Evolutionary conservation across 1,284 basidiomycete genomes (phyloP), one percentile per base, ranked within the genome.

Genomic region (Ustilago crameri): DNA sequence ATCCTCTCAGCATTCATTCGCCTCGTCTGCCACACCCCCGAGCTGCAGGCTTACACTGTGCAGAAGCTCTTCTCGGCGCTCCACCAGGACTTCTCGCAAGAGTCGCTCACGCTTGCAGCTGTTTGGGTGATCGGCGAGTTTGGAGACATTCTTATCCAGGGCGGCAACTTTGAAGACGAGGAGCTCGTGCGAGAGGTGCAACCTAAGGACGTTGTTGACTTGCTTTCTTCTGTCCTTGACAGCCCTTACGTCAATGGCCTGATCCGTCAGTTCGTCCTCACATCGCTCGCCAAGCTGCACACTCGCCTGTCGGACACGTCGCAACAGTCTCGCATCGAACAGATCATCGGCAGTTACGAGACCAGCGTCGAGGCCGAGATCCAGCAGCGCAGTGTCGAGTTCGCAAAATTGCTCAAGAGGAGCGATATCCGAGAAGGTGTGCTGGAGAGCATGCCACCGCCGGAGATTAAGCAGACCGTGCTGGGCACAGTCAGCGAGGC

Each of bases 121-220:
- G 91, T 95, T 0, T 99, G 96, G 96, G 88, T 97, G 37, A 90
- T 98, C 56, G 96, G 96, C 53, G 96, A 99, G 85, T 98, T 96
- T 82, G 92, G 93, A 58, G 96, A 98, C 75, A 86, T 93, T 40
- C 85, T 99, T 18, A 84, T 98, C 3, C 91, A 95, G 78, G 90
- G 90, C 18, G 94, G 94, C 27, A 78, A 78, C 43, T 75, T 80
- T 44, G 76, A 78, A 18, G 88, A 93, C n/a, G 89, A 93, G 23
- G 93, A 94, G 64, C 92, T 95, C 62, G 86, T 85, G 14, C 59
- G 67, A n/a, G 70, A 64, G 48, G 74, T 70, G 59, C 88, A 88
- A 35, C 93, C 96, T 80, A 88, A 88, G 59, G 91, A 93, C 52
- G 85, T 98, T 18, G 86, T 97, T 41, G 93, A 97, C 78, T 88